Percentiles rank a stretch among this genome's conserved stretches.
Conservation (phyloP, 805 yeast genomes). For the Pichia membranifaciens region DNA sequence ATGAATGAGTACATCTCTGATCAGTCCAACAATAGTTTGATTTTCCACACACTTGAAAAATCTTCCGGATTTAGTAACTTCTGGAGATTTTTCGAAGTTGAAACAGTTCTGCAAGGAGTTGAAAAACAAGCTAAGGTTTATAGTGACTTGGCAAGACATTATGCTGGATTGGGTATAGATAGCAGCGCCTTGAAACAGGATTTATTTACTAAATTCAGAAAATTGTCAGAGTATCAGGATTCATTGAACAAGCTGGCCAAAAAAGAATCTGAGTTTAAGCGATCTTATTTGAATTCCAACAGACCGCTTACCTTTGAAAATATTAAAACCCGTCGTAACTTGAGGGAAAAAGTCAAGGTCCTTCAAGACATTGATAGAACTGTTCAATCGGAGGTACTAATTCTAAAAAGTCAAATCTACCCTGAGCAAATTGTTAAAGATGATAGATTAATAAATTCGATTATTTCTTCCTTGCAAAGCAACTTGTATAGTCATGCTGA, state of each 20-base stretch:
- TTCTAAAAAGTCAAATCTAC: conserved; percentile 24
- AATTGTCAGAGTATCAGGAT: conserved; percentile 10
- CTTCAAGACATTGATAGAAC: conserved; percentile 15
- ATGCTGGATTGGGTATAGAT: background rate
- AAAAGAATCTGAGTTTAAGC: conserved; percentile 1
- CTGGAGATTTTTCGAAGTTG: conserved; percentile 30
- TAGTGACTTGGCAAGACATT: background rate
- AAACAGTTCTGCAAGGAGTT: conserved; percentile 16
- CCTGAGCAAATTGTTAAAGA: conserved; percentile 27
- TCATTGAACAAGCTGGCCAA: conserved; percentile 9
- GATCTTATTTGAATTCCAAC: background rate
- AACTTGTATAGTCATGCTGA: conserved; percentile 9
- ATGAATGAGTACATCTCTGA: conserved; percentile 22
- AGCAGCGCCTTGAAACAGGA: conserved; percentile 4
- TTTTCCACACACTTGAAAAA: conserved; percentile 20
- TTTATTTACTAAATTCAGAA: conserved; percentile 9
- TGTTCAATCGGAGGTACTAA: conserved; percentile 23
- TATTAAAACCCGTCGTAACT: conserved; percentile 13
- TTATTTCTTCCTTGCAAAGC: conserved; percentile 26
- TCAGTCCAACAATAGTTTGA: conserved; percentile 17
- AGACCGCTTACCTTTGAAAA: conserved; percentile 21
- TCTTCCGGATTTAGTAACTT: conserved; percentile 21
- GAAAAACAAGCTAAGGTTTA: conserved; percentile 3
- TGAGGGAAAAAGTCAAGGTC: conserved; percentile 15
- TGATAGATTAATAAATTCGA: conserved; percentile 24